Evolutionary conservation across 768 basidiomycete genomes (phyloP).

Genomic region (Leccinum fibrillosum): DNA sequence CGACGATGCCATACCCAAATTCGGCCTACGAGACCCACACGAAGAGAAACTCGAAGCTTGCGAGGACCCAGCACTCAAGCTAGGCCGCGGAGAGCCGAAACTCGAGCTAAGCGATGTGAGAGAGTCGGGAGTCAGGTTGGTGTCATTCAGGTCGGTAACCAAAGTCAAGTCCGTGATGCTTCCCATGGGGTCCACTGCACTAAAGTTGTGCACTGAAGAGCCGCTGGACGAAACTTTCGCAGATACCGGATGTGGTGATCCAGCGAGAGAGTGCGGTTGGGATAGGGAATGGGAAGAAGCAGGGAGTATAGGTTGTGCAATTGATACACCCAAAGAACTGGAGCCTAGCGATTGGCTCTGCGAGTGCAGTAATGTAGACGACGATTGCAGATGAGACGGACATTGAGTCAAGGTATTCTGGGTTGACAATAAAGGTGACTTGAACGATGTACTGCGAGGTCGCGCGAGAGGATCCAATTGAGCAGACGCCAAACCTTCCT

Average conservation of each 20-base stretch:
- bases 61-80: slow-evolving; percentile 27
- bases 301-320: slow-evolving; percentile 21
- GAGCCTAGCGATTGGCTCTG: slow-evolving; percentile 16
- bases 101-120: slow-evolving; percentile 23
- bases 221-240: slow-evolving; percentile 21
- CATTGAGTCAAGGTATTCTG: slow-evolving; percentile 16
- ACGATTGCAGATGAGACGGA: slow-evolving; percentile 18
- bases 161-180: slow-evolving; percentile 20
- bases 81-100: slow-evolving; percentile 27
- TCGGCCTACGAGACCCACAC: slow-evolving; percentile 22
- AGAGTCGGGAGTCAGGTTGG: slow-evolving; percentile 25
- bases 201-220: slow-evolving; percentile 19
- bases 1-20: slow-evolving; percentile 18
- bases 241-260: slow-evolving; percentile 26
- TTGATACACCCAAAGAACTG: slow-evolving; percentile 14
- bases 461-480: slow-evolving; percentile 29
- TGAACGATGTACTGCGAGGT: slow-evolving; percentile 22
- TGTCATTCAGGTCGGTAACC: slow-evolving; percentile 24
- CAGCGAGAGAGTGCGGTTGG: slow-evolving; percentile 27
- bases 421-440: slow-evolving; percentile 22
- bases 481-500: slow-evolving; percentile 24
- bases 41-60: slow-evolving; percentile 27
- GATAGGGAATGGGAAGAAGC: slow-evolving; percentile 23
- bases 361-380: slow-evolving; percentile 15
- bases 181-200: slow-evolving; percentile 9